phyloP scores from a whole-genome alignment of 352 stramenopile genomes.

The Pythium dissotocum region DNA sequence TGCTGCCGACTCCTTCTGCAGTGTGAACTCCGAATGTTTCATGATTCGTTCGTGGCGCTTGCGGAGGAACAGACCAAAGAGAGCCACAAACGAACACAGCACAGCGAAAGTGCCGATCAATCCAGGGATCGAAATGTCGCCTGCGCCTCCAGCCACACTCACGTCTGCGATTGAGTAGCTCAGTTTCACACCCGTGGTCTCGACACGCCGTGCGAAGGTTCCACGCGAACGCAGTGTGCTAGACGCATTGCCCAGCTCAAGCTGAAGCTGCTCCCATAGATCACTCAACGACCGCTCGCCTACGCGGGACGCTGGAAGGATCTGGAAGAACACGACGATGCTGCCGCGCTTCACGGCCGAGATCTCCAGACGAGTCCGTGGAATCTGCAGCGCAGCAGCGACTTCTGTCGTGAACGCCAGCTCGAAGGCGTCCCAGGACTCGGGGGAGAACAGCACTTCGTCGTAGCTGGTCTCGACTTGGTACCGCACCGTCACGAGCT shows the following conservation, averaged over 20 bases:
- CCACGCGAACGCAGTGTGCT: conserved; percentile 65
- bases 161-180: conserved; percentile 72
- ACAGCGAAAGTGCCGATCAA: conserved; percentile 64
- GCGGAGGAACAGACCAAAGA: conserved; percentile 61
- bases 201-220: conserved; percentile 65
- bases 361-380: conserved; percentile 55
- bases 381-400: conserved; percentile 57
- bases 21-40: not conserved
- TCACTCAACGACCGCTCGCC: conserved; percentile 67
- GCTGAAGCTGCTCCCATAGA: conserved; percentile 62
- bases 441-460: conserved; percentile 64
- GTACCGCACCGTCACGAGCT: conserved; percentile 65
- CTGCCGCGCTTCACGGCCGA: conserved; percentile 53
- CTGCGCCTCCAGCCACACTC: conserved; percentile 51
- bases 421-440: conserved; percentile 57
- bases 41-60: conserved; percentile 54
- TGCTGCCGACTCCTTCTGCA: conserved; percentile 15
- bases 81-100: conserved; percentile 53
- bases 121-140: conserved; percentile 67
- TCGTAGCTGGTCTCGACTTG: conserved; percentile 77
- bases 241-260: conserved; percentile 49
- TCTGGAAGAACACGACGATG: conserved; percentile 67
- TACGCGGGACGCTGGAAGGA: conserved; percentile 56
- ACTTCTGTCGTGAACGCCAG: conserved; percentile 69
- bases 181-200: conserved; percentile 59